Base-by-base conservation (phyloP, 768 basidiomycete species). In the Russula lepida region DNA sequence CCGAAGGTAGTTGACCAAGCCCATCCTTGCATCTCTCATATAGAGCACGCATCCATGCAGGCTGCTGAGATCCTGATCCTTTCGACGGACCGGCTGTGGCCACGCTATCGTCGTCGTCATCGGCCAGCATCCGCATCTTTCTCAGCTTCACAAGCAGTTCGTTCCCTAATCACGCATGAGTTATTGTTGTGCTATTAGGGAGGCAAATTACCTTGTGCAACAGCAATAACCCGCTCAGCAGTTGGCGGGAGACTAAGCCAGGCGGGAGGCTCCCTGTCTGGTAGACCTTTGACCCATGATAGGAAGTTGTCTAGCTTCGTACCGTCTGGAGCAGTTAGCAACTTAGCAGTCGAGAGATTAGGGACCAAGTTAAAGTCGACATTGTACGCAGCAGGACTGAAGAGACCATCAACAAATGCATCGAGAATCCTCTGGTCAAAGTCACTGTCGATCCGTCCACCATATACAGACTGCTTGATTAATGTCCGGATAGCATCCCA, bases 381-480 rank as follows among this genome's bases (percentile, higher is more conserved):
- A 62, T 98, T 95, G 73, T 95, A 99, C 0, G 95, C 90, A 15
- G 79, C 72, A 1, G 92, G 81, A 0, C 87, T 92, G 77, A 99
- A 98, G 60, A 98, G 78, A 35, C 78, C 80, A 69, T 95, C 91
- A 35, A 98, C 93, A 70, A 98, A 98, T 17, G 92, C 84, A 70
- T 98, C 91, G 50, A 99, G 79, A 54, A 97, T 88, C 66, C 81
- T 79, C 69, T 98, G 95, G 70, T 99, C 97, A 70, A 92, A 94
- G 72, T 95, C 92, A 64, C 92, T 94, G 76, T 98, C 95, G 54
- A 97, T 79, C 59, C 95, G 78, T 15, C 95, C 94, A 62, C 94
- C 92, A 68, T 99, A 99, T 23, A 99, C 89, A 7, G 93, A 93
- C 70, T 98, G 91, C 69, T 95, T 98, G 76, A 99, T 82, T 55